phyloP scores from a whole-genome alignment of 257 asterid species.

The Primulina huaijiensis region DNA sequence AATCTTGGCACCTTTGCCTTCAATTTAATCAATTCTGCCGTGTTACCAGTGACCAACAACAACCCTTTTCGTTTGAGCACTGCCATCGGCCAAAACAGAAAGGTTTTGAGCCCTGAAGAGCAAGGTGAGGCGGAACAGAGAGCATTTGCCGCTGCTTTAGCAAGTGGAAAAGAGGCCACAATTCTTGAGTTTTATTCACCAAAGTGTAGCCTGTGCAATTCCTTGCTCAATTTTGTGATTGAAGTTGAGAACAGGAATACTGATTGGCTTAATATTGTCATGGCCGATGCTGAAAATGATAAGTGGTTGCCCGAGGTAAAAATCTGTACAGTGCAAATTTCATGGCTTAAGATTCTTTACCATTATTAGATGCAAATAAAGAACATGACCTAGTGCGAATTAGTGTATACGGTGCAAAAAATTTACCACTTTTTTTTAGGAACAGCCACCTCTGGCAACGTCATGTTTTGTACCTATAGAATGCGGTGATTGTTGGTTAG shows the following conservation, averaged over 20 bases:
- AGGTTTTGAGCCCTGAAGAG: conserved; percentile 41
- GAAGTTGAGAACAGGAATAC: conserved; percentile 63
- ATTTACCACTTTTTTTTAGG: not conserved
- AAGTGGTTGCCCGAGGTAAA: conserved; percentile 86
- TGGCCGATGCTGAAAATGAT: conserved; percentile 78
- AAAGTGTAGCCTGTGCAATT: conserved; percentile 75
- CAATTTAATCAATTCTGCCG: conserved; percentile 39
- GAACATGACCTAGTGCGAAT: not conserved
- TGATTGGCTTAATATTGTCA: conserved; percentile 71
- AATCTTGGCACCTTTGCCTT: conserved; percentile 42
- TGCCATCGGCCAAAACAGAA: conserved; percentile 17
- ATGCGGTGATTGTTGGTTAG: not conserved
- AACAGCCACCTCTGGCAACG: not conserved
- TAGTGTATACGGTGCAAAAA: not conserved
- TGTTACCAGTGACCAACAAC: conserved; percentile 23
- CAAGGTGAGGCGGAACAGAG: conserved; percentile 80
- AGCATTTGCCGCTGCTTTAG: conserved; percentile 68
- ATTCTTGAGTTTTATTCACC: conserved; percentile 83
- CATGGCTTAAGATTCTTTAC: not conserved
- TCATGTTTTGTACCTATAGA: not conserved
- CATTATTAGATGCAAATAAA: not conserved
- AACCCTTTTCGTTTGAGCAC: conserved; percentile 12
- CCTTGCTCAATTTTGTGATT: conserved; percentile 55
- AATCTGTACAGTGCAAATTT: not conserved
- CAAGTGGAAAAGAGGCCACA: conserved; percentile 65